These are phyloP conservation scores for Lepiota brunneoincarnata DNA, from an alignment of 768 basidiomycete genomes.

Conservation along the genomic window DNA sequence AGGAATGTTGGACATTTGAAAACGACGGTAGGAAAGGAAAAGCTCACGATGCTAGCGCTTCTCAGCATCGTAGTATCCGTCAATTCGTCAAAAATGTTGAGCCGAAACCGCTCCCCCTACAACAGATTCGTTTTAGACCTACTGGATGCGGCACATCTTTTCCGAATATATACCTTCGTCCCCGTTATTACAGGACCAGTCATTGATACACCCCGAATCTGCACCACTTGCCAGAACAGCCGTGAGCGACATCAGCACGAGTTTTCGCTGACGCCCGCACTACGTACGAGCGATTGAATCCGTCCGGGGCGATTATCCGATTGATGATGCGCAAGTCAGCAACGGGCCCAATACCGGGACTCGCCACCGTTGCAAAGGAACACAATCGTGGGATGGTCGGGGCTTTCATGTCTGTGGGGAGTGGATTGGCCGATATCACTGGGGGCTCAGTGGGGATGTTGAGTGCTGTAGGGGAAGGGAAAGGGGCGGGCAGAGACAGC, in stretches of 20 bases:
- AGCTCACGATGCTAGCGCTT: slow-evolving; percentile 47
- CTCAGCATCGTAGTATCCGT: slow-evolving; percentile 47
- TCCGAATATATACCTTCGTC: too few relatives aligned
- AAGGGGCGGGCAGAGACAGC: too few relatives aligned
- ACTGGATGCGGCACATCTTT: too few relatives aligned
- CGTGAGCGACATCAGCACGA: slow-evolving; percentile 4
- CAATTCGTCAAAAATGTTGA: slow-evolving; percentile 48
- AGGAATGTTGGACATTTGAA: background rate
- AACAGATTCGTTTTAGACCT: background rate
- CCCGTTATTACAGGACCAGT: slow-evolving; percentile 7
- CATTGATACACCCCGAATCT: slow-evolving; percentile 27
- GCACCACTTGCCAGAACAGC: slow-evolving; percentile 29
- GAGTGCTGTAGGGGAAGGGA: slow-evolving; percentile 23
- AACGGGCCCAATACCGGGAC: slow-evolving; percentile 25
- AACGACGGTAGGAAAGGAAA: background rate
- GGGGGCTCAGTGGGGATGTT: slow-evolving; percentile 19
- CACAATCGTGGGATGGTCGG: too few relatives aligned
- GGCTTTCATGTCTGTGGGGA: too few relatives aligned
- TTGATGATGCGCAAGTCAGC: slow-evolving; percentile 39
- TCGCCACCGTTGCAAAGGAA: slow-evolving; percentile 5
- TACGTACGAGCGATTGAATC: slow-evolving; percentile 39
- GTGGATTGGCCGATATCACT: slow-evolving; percentile 36
- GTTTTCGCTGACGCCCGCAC: too few relatives aligned
- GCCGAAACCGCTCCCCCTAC: slow-evolving; percentile 38
- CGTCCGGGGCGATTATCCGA: slow-evolving; percentile 44